Percentiles rank a stretch among this genome's conserved stretches.
Conservation (phyloP, 2,329 filamentous ascomycete genomes). For the Calycina herbarum region DNA sequence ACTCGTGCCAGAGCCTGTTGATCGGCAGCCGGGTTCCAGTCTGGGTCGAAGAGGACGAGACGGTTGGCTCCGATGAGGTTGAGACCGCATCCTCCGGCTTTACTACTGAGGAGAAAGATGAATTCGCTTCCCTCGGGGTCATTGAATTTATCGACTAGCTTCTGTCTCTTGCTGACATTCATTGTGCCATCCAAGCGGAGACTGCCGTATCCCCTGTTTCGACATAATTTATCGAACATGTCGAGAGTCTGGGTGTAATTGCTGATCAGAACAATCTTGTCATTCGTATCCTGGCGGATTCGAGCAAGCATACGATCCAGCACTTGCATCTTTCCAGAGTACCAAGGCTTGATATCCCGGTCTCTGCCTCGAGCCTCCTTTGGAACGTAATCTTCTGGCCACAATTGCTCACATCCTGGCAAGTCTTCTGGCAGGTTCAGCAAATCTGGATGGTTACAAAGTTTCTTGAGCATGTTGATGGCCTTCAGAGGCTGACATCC, state of each 20-base stretch:
- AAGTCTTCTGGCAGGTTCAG: slow-evolving; percentile 81
- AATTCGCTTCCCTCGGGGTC: slow-evolving; percentile 88
- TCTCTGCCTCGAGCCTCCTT: slow-evolving; percentile 87
- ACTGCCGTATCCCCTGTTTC: slow-evolving; percentile 78
- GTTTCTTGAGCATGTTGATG: slow-evolving; percentile 94
- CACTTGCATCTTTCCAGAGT: slow-evolving; percentile 97
- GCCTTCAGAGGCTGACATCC: slow-evolving; percentile 95
- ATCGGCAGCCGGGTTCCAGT: slow-evolving; percentile 97
- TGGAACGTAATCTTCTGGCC: slow-evolving; percentile 83
- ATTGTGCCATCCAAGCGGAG: slow-evolving; percentile 94
- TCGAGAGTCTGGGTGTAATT: slow-evolving; percentile 98
- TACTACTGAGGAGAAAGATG: slow-evolving; percentile 93
- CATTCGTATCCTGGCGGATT: slow-evolving; percentile 93
- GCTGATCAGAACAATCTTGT: slow-evolving; percentile 98
- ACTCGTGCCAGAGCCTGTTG: slow-evolving; percentile 96
- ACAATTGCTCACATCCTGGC: slow-evolving; percentile 79
- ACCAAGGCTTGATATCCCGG: slow-evolving; percentile 90
- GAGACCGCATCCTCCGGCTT: slow-evolving; percentile 93
- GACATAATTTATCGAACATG: slow-evolving; percentile 88
- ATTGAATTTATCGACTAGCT: slow-evolving; percentile 97
- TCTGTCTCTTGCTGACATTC: slow-evolving; percentile 96
- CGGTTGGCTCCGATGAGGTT: slow-evolving; percentile 95
- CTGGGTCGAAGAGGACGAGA: slow-evolving; percentile 91
- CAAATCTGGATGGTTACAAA: slow-evolving; percentile 96
- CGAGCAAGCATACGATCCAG: slow-evolving; percentile 97